Evolutionary conservation across 805 yeast genomes (phyloP).

Genomic region (Vanderwaltozyma polyspora): DNA sequence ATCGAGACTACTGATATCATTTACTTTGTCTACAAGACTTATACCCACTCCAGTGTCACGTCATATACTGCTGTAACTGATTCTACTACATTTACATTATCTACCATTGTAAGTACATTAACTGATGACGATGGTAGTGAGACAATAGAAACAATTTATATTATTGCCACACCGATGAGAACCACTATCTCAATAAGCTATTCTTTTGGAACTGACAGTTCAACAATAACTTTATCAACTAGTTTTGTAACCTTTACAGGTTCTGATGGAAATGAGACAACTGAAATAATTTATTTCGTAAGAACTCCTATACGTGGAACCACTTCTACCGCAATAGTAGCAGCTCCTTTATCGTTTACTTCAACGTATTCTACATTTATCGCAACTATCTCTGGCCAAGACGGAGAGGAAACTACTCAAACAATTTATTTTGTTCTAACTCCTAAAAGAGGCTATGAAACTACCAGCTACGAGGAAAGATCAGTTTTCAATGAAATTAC

Average conservation of each 20-base stretch:
- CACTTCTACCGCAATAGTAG: neutral
- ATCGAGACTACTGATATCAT: neutral
- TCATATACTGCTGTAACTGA: neutral
- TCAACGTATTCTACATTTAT: neutral
- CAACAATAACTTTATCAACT: neutral
- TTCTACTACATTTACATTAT: neutral
- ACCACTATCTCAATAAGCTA: neutral
- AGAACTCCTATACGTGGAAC: neutral
- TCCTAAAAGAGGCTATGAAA: neutral
- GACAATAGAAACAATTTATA: neutral
- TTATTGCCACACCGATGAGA: neutral
- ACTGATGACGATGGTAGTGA: neutral
- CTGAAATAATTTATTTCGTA: conserved; percentile 2
- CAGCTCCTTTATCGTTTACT: neutral
- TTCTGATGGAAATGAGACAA: conserved; percentile 1
- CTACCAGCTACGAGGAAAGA: neutral
- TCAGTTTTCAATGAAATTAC: neutral
- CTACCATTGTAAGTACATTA: neutral
- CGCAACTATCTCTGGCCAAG: neutral
- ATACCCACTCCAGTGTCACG: neutral
- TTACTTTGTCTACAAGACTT: neutral
- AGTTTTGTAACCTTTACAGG: neutral
- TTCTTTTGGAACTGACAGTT: neutral
- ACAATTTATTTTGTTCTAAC: neutral
- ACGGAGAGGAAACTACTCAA: neutral